phyloP scores from a whole-genome alignment of 495 filamentous ascomycete species.

The Mytilinidion resinicola region DNA sequence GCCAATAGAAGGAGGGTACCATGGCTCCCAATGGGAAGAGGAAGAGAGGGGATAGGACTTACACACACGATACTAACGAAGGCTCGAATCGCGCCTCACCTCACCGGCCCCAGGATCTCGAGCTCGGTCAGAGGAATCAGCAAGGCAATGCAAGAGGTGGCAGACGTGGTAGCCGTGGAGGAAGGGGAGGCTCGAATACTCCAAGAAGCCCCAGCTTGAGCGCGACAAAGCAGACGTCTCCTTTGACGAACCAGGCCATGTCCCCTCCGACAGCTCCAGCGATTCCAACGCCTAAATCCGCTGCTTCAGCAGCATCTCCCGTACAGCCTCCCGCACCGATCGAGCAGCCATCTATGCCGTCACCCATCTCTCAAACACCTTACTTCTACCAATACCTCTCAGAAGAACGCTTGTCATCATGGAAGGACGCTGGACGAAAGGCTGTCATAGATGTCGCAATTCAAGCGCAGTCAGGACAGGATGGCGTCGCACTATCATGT shows the following conservation, averaged over 20 bases:
- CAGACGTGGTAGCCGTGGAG: constrained; percentile 39
- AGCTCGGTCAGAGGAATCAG: constrained; percentile 53
- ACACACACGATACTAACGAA: constrained; percentile 49
- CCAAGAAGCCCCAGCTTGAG: constrained; percentile 9
- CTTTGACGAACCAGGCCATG: constrained; percentile 1
- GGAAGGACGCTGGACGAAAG: constrained; percentile 46
- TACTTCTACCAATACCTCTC: constrained; percentile 57
- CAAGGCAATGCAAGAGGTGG: constrained; percentile 32
- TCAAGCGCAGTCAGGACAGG: constrained; percentile 55
- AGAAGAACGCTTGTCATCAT: constrained; percentile 42
- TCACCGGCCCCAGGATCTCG: constrained; percentile 55
- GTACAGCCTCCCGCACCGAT: background rate
- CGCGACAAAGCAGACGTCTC: constrained; percentile 11
- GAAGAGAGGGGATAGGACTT: constrained; percentile 51
- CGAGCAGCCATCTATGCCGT: constrained; percentile 25
- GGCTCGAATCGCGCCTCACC: constrained; percentile 51
- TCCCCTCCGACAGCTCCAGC: constrained; percentile 11
- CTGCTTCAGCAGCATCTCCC: background rate
- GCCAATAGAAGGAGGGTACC: constrained; percentile 6
- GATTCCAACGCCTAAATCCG: constrained; percentile 8
- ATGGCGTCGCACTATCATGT: constrained; percentile 56
- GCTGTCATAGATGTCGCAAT: constrained; percentile 43
- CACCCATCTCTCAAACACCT: constrained; percentile 28
- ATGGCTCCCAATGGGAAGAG: constrained; percentile 47
- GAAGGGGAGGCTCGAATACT: constrained; percentile 34